Evolutionary conservation across 2,329 filamentous ascomycete species (phyloP), one percentile per base, ranked within the genome.

Genomic region (Xylaria sp.): DNA sequence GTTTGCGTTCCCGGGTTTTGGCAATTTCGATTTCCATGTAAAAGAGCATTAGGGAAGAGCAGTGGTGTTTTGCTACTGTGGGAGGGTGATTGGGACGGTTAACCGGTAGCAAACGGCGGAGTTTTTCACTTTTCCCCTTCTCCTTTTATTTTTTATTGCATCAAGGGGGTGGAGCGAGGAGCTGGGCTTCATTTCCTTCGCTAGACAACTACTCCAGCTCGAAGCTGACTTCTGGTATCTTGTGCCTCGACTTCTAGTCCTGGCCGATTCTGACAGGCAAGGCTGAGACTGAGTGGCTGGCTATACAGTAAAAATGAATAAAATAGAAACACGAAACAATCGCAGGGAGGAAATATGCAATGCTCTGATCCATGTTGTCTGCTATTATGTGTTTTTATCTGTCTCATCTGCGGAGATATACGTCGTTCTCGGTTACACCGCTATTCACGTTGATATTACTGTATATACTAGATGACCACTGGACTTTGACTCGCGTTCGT

Each of bases 131-230:
- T 52, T 56, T 20, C 31, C n/a, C 20, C 18, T 15, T 23, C 25
- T 4, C 60, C 23, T 52, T 68, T 28, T 49, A 43, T 33, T 66
- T 67, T 51, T 48, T 61, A 62, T 51, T 72, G 67, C 73, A 74
- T 75, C 15, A 69, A 64, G 72, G 73, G 71, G 71, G 74, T 72
- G 66, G 66, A 70, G 74, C 68, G 70, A 66, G 67, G 59, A 62
- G 41, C 36, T 71, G 31, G 57, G 57, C 31, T 63, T 68, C 59
- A 33, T 65, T 56, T 58, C 25, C 39, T 25, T 62, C 31, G 12
- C 4, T 20, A 28, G 55, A 60, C 49, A 63, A 63, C 49, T 20
- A 59, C 4, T 39, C 51, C 12, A 56, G 66, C 46, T 46, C 36
- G 61, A 61, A 56, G 57, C 18, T 52, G 43, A 43, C 12, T 49